These are phyloP conservation scores for Vicia villosa DNA, from an alignment of 306 rosid species.

Conservation along the genomic window DNA sequence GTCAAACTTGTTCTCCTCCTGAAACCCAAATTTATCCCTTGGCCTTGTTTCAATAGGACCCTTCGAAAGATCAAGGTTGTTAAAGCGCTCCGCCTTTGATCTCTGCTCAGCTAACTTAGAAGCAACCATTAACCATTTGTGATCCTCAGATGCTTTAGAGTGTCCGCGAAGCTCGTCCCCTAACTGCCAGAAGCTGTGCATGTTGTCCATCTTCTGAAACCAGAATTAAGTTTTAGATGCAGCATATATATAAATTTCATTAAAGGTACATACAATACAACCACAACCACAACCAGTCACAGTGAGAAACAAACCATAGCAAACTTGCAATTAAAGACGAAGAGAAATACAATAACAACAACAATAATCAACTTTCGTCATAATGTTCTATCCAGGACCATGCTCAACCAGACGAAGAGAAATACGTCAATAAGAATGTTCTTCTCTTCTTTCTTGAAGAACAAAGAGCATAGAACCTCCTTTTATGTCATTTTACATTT, in stretches of 20 bases:
- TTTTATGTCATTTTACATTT: no score
- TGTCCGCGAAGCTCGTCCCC: conserved; percentile 99
- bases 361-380: no score
- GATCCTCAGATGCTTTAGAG: conserved; percentile 87
- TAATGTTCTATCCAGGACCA: no score
- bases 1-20: conserved; percentile 94
- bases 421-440: background rate
- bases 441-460: background rate
- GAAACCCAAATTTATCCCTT: conserved; percentile 80
- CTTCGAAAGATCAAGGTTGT: conserved; percentile 90
- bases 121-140: conserved; percentile 89
- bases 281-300: background rate
- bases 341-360: background rate
- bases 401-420: background rate
- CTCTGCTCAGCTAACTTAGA: conserved; percentile 97
- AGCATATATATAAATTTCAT: conserved; percentile 17
- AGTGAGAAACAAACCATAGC: background rate
- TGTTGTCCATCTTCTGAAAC: conserved; percentile 68
- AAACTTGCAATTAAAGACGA: conserved; percentile 3
- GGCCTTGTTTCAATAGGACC: conserved; percentile 67
- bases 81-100: conserved; percentile 81
- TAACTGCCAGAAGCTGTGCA: conserved; percentile 92
- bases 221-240: conserved; percentile 32
- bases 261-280: background rate
- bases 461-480: background rate